Evolutionary conservation across 2,329 filamentous ascomycete species (phyloP), one percentile per base, ranked within the genome.

Genomic region (Trichoderma hamatum): DNA sequence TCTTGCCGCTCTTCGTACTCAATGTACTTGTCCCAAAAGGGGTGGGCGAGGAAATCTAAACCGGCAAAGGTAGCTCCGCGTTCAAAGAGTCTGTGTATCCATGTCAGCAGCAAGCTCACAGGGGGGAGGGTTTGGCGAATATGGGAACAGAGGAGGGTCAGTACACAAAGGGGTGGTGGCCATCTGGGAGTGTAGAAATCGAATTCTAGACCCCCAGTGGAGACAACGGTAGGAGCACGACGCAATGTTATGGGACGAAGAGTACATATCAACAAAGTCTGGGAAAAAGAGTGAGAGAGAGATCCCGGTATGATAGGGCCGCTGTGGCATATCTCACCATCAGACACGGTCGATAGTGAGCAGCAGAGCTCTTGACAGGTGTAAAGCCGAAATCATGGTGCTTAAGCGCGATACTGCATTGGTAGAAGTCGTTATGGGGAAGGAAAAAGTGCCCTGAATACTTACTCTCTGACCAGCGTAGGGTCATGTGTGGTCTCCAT

Each of bases 381-480:
- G 73, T 73, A 74, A 76, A 73, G 75, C 76, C 75, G 83, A 81
- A 77, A 80, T 81, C 78, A 80, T 78, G 79, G 60, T 75, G 77
- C 74, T 76, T 74, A 76, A 77, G 76, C 76, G 79, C 76, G 76
- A 80, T 78, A 80, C 79, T 80, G 81, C 80, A 81, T 79, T 79
- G 78, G 78, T 77, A 76, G 79, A 64, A 82, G 82, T 82, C 83
- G 87, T 90, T 85, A 87, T 84, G 86, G 86, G 89, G 85, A 85
- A 90, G 85, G 85, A 89, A 90, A 89, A 90, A 89, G 71, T 85
- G 84, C 82, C 81, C 78, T 73, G 72, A 82, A 84, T 87, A 98
- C 96, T 98, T 97, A 99, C 96, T 98, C 96, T 97, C 96, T 91
- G 84, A 97, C 96, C 81, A 96, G 87, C 79, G 96, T 92, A 76